phyloP scores from a whole-genome alignment of 345 rosid genomes.

The Eucalyptus brandiana region DNA sequence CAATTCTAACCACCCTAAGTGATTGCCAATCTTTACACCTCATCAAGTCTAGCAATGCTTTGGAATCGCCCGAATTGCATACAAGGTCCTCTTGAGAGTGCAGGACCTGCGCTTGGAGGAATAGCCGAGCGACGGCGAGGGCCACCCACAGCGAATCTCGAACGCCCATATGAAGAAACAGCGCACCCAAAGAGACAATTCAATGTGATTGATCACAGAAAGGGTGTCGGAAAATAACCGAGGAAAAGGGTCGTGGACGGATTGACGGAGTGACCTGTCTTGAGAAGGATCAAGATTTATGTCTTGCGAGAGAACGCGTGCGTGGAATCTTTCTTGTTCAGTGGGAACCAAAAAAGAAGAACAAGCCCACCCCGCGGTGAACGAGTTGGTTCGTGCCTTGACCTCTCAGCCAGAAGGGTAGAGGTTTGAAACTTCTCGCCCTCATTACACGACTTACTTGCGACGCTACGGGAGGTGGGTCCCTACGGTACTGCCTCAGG shows the following conservation, averaged over 20 bases:
- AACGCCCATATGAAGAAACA: slow-evolving; percentile 24
- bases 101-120: slow-evolving; percentile 5
- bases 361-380: too few species aligned
- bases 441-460: too few species aligned
- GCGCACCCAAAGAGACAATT: neutral
- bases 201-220: neutral
- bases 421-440: too few species aligned
- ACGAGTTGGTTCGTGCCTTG: too few species aligned
- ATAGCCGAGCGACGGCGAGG: slow-evolving; percentile 12
- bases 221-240: too few species aligned
- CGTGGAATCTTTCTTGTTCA: neutral
- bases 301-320: neutral
- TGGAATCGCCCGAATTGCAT: slow-evolving; percentile 31
- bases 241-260: neutral
- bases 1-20: too few species aligned
- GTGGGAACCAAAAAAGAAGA: neutral
- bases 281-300: neutral
- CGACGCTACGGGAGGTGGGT: too few species aligned
- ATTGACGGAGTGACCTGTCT: neutral
- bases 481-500: rapidly evolving
- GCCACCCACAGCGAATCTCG: slow-evolving; percentile 12
- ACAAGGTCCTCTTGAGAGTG: slow-evolving; percentile 18
- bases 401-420: too few species aligned
- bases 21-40: too few species aligned
- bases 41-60: slow-evolving; percentile 15